These are phyloP conservation scores for Cercospora sp. DNA, from an alignment of 2,329 filamentous ascomycete species.

Conservation along the genomic window DNA sequence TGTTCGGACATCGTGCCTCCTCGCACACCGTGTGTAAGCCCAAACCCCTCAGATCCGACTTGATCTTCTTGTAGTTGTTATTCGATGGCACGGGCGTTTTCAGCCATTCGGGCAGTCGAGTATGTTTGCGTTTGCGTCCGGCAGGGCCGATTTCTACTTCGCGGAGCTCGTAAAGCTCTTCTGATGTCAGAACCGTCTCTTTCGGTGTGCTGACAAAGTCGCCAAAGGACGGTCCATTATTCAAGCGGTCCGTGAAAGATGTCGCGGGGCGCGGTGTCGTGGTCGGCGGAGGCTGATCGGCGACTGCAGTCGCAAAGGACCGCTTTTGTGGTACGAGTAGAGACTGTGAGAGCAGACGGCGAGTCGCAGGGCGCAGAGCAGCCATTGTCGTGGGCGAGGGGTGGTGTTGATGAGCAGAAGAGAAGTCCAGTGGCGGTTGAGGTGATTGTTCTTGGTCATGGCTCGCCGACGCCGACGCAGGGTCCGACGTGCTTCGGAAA, in stretches of 20 bases:
- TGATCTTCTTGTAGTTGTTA: slow-evolving; percentile 91
- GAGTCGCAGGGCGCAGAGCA: slow-evolving; percentile 22
- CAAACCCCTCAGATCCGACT: slow-evolving; percentile 85
- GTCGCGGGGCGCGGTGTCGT: slow-evolving; percentile 49
- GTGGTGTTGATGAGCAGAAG: background rate
- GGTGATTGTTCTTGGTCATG: slow-evolving; percentile 2
- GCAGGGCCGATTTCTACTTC: slow-evolving; percentile 62
- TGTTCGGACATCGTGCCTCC: slow-evolving; percentile 95
- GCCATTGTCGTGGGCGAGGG: slow-evolving; percentile 21
- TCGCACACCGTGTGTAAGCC: slow-evolving; percentile 95
- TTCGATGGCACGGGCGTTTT: slow-evolving; percentile 90
- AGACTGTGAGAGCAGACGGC: slow-evolving; percentile 25
- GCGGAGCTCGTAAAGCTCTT: slow-evolving; percentile 61
- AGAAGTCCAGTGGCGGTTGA: slow-evolving; percentile 6
- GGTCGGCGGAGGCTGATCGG: slow-evolving; percentile 40
- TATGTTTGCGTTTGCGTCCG: slow-evolving; percentile 65
- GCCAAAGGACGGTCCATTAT: slow-evolving; percentile 63
- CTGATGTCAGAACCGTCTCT: slow-evolving; percentile 45
- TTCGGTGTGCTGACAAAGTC: slow-evolving; percentile 59
- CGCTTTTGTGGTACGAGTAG: slow-evolving; percentile 40
- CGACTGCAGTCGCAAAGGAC: slow-evolving; percentile 48
- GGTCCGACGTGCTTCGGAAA: background rate
- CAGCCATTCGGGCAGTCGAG: slow-evolving; percentile 85
- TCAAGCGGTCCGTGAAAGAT: slow-evolving; percentile 63
- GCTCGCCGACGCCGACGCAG: background rate